These are phyloP conservation scores for Mortierella alpina DNA, from an alignment of 192 early-diverging fungal species.

Conservation along the genomic window DNA sequence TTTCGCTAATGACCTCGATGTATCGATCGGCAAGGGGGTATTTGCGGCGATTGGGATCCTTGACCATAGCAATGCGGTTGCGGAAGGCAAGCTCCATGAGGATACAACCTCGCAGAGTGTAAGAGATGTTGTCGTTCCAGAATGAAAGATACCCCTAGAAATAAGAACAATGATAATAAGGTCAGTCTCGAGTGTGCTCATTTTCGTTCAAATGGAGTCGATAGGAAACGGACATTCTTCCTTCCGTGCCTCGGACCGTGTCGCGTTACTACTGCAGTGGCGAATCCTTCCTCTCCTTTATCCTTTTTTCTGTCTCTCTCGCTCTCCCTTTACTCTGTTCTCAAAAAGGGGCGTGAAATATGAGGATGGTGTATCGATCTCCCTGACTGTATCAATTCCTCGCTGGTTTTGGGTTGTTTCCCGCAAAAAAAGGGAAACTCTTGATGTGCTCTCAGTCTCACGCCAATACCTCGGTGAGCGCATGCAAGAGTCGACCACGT, in stretches of 20 bases:
- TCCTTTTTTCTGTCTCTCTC: too few species aligned
- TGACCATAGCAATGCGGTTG: conserved; percentile 86
- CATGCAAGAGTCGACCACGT: too few species aligned
- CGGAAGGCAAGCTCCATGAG: conserved; percentile 96
- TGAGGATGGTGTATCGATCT: too few species aligned
- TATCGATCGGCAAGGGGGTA: conserved; percentile 83
- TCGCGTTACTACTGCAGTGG: too few species aligned
- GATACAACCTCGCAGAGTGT: conserved; percentile 94
- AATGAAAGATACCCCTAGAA: conserved; percentile 94
- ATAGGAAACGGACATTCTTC: not conserved
- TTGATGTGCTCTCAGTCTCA: too few species aligned
- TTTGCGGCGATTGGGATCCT: conserved; percentile 82
- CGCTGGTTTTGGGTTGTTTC: too few species aligned
- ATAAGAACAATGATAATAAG: not conserved
- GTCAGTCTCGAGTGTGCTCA: not conserved
- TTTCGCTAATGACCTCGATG: conserved; percentile 86
- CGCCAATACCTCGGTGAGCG: too few species aligned
- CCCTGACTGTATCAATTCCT: too few species aligned
- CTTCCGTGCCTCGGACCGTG: not conserved
- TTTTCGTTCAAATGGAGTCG: not conserved
- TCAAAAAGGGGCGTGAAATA: too few species aligned
- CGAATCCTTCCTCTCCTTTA: too few species aligned
- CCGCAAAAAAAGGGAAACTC: too few species aligned
- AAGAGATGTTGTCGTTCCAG: conserved; percentile 99
- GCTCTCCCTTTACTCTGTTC: too few species aligned